Evolutionary conservation across 2,329 filamentous ascomycete genomes (phyloP).

Genomic region (Monosporascus sp.): DNA sequence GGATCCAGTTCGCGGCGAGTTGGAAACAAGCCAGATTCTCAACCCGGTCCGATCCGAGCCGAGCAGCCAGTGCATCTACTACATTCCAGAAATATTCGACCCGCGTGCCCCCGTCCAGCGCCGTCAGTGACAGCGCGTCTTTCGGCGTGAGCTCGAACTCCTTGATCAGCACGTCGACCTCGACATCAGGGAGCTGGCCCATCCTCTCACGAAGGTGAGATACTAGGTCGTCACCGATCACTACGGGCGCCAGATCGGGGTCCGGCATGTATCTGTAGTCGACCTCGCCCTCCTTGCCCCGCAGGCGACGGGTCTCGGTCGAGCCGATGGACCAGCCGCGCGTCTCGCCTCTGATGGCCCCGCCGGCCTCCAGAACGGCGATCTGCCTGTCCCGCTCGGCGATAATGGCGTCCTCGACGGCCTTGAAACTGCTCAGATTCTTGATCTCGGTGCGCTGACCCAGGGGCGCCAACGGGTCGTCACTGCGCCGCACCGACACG

Average conservation of each 20-base stretch:
- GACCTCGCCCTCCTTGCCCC: constrained; percentile 93
- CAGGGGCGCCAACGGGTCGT: constrained; percentile 42
- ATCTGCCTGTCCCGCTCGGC: constrained; percentile 91
- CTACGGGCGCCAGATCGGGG: constrained; percentile 76
- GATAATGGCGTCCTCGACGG: constrained; percentile 89
- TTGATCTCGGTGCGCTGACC: constrained; percentile 96
- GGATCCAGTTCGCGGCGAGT: constrained; percentile 60
- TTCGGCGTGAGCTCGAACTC: constrained; percentile 68
- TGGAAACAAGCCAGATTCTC: constrained; percentile 33
- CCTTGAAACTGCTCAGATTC: constrained; percentile 90
- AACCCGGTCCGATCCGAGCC: constrained; percentile 13
- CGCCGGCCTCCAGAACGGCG: constrained; percentile 67
- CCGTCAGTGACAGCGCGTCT: constrained; percentile 76
- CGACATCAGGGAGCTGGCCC: constrained; percentile 66
- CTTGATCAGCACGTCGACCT: constrained; percentile 56
- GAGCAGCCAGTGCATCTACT: constrained; percentile 38
- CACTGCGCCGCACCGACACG: constrained; percentile 69
- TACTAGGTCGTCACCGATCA: constrained; percentile 69
- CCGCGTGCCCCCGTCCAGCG: constrained; percentile 71
- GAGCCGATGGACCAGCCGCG: constrained; percentile 86
- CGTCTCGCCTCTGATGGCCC: constrained; percentile 76
- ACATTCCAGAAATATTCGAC: constrained; percentile 77
- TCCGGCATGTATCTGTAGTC: constrained; percentile 99
- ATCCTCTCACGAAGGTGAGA: constrained; percentile 56
- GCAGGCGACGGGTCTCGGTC: constrained; percentile 72